These are phyloP conservation scores for Mollisiaceae sp. DNA, from an alignment of 2,329 filamentous ascomycete genomes.

Conservation along the genomic window DNA sequence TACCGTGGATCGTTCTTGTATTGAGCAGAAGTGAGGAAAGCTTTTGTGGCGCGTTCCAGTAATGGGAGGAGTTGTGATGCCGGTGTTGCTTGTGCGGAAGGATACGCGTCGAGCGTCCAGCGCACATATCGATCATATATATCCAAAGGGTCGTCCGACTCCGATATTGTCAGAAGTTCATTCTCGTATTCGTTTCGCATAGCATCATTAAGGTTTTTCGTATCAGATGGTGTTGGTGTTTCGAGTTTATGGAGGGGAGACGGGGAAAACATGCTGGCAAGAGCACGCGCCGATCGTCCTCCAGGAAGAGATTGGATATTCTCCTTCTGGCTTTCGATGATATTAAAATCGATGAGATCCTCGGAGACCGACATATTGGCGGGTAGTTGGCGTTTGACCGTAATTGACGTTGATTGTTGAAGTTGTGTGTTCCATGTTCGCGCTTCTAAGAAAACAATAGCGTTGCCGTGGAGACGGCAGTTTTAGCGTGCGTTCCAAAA, in stretches of 20 bases:
- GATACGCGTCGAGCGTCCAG: conserved; percentile 95
- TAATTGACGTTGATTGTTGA: conserved; percentile 16
- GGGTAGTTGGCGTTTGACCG: conserved; percentile 16
- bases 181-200: conserved; percentile 85
- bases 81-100: conserved; percentile 87
- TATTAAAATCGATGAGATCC: conserved; percentile 77
- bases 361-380: conserved; percentile 52
- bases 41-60: conserved; percentile 89
- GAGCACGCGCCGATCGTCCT: conserved; percentile 85
- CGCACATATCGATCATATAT: conserved; percentile 96
- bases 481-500: not conserved
- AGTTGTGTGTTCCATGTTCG: not conserved
- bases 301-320: conserved; percentile 94
- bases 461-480: not conserved
- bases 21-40: conserved; percentile 82
- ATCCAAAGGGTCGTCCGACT: conserved; percentile 94
- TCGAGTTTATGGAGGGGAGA: conserved; percentile 61
- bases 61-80: conserved; percentile 89
- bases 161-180: conserved; percentile 77
- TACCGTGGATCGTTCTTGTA: conserved; percentile 97
- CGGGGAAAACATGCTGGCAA: conserved; percentile 81
- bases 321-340: conserved; percentile 96
- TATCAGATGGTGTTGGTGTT: conserved; percentile 72
- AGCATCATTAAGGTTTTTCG: conserved; percentile 76
- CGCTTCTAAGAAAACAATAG: not conserved